Conservation (phyloP, 163 green algal genomes). For the Chlamydomonas reinhardtii region DNA sequence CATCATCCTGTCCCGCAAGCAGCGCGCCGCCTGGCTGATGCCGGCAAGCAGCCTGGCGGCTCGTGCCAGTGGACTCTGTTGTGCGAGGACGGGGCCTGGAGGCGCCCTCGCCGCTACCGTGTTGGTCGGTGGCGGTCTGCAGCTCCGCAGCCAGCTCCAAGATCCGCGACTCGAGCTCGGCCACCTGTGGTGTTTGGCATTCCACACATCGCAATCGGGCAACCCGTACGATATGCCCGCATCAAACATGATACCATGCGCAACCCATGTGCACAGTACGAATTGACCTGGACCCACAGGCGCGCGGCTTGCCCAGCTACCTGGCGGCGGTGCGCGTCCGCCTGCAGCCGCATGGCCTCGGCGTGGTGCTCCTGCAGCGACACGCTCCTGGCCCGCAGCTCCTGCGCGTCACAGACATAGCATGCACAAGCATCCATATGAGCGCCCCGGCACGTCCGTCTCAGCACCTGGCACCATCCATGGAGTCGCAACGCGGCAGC, state of each 20-base stretch:
- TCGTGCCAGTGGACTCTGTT: neutral
- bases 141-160: neutral
- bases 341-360: slow-evolving; percentile 2
- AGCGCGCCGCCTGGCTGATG: too few species aligned
- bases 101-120: neutral
- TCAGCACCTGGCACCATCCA: too few species aligned
- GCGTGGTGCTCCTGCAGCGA: slow-evolving; percentile 8
- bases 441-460: too few species aligned
- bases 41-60: too few species aligned
- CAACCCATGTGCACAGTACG: too few species aligned
- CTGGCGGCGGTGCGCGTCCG: neutral
- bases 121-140: neutral
- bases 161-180: slow-evolving; percentile 7
- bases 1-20: neutral
- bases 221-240: too few species aligned
- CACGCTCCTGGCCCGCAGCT: neutral
- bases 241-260: too few species aligned
- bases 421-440: neutral
- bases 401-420: neutral
- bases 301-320: too few species aligned
- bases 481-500: too few species aligned
- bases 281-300: too few species aligned
- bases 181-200: neutral
- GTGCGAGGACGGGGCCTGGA: neutral
- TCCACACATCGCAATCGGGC: neutral